phyloP scores from a whole-genome alignment of 2,329 filamentous ascomycete genomes.

The Microsporum canis region DNA sequence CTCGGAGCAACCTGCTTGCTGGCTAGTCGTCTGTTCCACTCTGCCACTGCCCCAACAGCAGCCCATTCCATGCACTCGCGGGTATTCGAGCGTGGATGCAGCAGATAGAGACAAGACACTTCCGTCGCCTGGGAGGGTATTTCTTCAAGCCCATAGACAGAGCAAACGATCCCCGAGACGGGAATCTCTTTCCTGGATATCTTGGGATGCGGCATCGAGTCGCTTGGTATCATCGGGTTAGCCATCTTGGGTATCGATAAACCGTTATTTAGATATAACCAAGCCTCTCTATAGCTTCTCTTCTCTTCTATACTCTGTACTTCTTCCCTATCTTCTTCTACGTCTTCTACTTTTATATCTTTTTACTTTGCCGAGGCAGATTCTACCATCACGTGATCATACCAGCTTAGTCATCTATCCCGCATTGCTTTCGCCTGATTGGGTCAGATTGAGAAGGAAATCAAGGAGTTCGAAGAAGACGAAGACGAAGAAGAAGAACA shows the following conservation, averaged over 20 bases:
- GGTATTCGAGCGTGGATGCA: conserved; percentile 64
- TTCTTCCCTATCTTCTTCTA: neutral
- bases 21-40: conserved; percentile 48
- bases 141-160: conserved; percentile 71
- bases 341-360: neutral
- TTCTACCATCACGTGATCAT: neutral
- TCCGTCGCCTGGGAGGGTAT: conserved; percentile 45
- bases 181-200: conserved; percentile 56
- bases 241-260: conserved; percentile 20
- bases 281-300: neutral
- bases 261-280: neutral
- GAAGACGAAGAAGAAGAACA: neutral
- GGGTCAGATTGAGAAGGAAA: neutral
- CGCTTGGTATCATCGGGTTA: conserved; percentile 24
- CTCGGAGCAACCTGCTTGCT: conserved; percentile 20
- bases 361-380: neutral
- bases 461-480: neutral
- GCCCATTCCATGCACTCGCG: conserved; percentile 65
- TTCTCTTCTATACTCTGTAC: neutral
- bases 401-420: neutral
- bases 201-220: conserved; percentile 11
- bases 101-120: conserved; percentile 77
- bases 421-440: neutral
- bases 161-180: conserved; percentile 67
- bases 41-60: conserved; percentile 55